These are phyloP conservation scores for Pythium vanterpoolii DNA, from an alignment of 352 stramenopile species.

Conservation along the genomic window DNA sequence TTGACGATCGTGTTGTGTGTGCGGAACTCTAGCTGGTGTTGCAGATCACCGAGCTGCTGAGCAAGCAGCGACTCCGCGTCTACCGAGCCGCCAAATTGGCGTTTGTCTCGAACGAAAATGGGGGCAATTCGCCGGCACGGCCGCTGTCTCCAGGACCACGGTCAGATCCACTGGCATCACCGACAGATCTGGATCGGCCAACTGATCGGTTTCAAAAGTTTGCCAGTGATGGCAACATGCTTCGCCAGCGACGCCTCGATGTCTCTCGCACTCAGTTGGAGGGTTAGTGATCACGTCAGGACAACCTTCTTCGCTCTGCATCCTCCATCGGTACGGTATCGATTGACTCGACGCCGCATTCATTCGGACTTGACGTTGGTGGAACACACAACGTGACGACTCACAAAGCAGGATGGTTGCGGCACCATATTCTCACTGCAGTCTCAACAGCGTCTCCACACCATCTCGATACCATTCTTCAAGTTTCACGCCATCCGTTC, in stretches of 20 bases:
- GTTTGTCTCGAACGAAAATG: neutral
- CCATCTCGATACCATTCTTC: no score
- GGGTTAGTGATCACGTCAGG: no score
- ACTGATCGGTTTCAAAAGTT: slow-evolving; percentile 20
- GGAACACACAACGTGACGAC: no score
- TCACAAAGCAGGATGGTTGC: no score
- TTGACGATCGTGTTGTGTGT: neutral
- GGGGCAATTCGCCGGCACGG: neutral
- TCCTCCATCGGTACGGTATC: neutral
- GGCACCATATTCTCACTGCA: no score
- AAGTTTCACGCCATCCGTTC: no score
- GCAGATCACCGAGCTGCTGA: slow-evolving; percentile 51
- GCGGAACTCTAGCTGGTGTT: slow-evolving; percentile 34
- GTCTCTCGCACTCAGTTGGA: neutral
- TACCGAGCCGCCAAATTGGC: slow-evolving; percentile 21
- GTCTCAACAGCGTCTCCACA: no score
- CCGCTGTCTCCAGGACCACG: slow-evolving; percentile 3
- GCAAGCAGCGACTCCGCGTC: slow-evolving; percentile 20
- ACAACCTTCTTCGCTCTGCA: no score
- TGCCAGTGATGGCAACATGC: slow-evolving; percentile 24
- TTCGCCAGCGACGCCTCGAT: slow-evolving; percentile 20
- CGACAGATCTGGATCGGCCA: neutral
- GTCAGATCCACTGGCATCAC: slow-evolving; percentile 1
- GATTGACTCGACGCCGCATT: no score
- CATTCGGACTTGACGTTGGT: no score